Conservation (phyloP, 495 filamentous ascomycete species). For the Cudoniella acicularis region DNA sequence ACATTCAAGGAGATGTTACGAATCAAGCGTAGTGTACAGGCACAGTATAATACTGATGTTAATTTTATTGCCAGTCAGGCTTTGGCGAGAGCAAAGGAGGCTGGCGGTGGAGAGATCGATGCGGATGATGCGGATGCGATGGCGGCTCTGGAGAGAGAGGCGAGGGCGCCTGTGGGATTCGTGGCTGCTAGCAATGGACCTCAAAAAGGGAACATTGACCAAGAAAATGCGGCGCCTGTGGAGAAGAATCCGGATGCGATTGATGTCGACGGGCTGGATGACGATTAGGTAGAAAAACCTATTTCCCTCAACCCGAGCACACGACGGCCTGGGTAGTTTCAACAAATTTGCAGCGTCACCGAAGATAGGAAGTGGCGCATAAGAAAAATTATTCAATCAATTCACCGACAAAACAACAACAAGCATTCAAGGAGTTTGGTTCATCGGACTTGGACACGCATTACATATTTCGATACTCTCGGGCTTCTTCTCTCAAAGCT, state of each 20-base stretch:
- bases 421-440: no score
- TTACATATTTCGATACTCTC: no score
- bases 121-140: slow-evolving; percentile 71
- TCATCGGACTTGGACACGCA: no score
- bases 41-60: slow-evolving; percentile 97
- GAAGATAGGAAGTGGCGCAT: no score
- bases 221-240: slow-evolving; percentile 37
- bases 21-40: slow-evolving; percentile 95
- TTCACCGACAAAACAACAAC: no score
- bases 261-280: slow-evolving; percentile 61
- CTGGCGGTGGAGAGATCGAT: slow-evolving; percentile 39
- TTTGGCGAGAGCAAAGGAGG: slow-evolving; percentile 71
- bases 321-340: no score
- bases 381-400: no score
- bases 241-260: slow-evolving; percentile 86
- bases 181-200: slow-evolving; percentile 80
- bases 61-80: slow-evolving; percentile 98
- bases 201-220: slow-evolving; percentile 61
- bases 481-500: no score
- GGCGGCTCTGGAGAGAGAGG: slow-evolving; percentile 85
- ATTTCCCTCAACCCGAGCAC: no score
- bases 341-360: no score
- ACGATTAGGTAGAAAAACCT: slow-evolving; percentile 25
- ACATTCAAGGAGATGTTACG: slow-evolving; percentile 99
- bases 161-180: slow-evolving; percentile 84